Base-by-base conservation (phyloP, 75 land plant species). In the Selaginella tamariscina region DNA sequence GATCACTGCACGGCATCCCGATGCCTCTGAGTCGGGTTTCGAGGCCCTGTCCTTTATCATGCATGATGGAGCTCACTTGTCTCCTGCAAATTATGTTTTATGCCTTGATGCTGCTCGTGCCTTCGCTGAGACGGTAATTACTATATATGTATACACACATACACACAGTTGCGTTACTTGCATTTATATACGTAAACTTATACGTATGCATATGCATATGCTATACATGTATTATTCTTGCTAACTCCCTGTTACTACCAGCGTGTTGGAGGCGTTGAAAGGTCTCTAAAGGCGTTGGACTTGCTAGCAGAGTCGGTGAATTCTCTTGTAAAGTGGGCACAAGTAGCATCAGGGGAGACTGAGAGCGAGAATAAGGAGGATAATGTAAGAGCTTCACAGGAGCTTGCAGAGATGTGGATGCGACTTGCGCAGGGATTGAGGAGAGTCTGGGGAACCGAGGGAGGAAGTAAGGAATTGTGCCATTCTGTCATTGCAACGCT, bases 381-480 rank as follows among this genome's bases (percentile, higher is more conserved):
- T 0, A 31, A 1, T 2, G 33, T 69, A 9, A 62, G 65, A 29
- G 32, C 31, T 56, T 11, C 77, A 11, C 91, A 93, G 56, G 98
- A 82, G 55, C 76, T 87, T 18, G 85, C 82, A 24, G 96, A 94
- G 28, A 87, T 90, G 88, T 91, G 96, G 92, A 32, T 94, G 39
- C 78, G 82, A 68, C 73, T 90, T 33, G 86, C 85, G 24, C 96
- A 87, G 68, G 87, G 82, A 11, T 66, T 90, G 66, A 77, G 82
- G 57, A 87, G 84, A 76, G 74, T 85, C 29, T 81, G 68, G 81
- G 31, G 98, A 90, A 33, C 98, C 83, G 65, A 82, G 98, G 60
- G 98, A 94, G 74, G 92, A 90, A 54, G 97, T 94, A 21, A 75
- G 98, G 54, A 94, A 94, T 63, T 81, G 85, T 67, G 96, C 97